Base-by-base conservation (phyloP, 768 basidiomycete species). In the Serendipita sp. region DNA sequence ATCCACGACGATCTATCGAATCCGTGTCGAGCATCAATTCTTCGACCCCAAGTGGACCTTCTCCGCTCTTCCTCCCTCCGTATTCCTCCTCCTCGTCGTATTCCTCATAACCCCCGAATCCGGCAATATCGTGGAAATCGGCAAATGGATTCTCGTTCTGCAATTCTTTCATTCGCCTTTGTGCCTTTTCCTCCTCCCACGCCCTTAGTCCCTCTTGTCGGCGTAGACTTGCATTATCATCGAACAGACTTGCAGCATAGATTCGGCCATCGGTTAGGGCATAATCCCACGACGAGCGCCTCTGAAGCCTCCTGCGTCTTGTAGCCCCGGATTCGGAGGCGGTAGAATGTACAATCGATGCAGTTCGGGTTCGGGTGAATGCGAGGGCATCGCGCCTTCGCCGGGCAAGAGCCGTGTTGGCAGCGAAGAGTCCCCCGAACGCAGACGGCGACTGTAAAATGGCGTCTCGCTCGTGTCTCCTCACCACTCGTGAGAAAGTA, bases 401-500 rank as follows among this genome's bases (percentile, higher is more conserved):
- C 35, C 56, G 56, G 56, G 56, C 56, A 38, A 60, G 56, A n/a
- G 56, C 56, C 28, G 36, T 60, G 16, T n/a, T 35, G 34, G 34
- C 18, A 28, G 16, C 36, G 35, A n/a, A 30, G 34, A 35, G 56
- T n/a, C 28, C 16, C 30, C 56, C 56, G 35, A 30, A 80, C 2
- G 74, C 73, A 2, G 74, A 71, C 1, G 81, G 77, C 65, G 80
- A 76, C 63, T 80, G 80, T 10, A 84, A 70, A 36, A 83, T 71
- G 1, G 78, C 76, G 47, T 85, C 84, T 48, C 77, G 73, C 70
- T 86, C 84, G 67, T 85, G 82, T n/a, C 84, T 77, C 35, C 76
- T 77, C 18, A 84, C 77, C 5, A 84, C 84, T 23, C 81, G 77
- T 47, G 79, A 75, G 67, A 83, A 84, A 71, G 81, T 84, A 67